These are phyloP conservation scores for Microsporum canis DNA, from an alignment of 2,329 filamentous ascomycete genomes.

Conservation along the genomic window DNA sequence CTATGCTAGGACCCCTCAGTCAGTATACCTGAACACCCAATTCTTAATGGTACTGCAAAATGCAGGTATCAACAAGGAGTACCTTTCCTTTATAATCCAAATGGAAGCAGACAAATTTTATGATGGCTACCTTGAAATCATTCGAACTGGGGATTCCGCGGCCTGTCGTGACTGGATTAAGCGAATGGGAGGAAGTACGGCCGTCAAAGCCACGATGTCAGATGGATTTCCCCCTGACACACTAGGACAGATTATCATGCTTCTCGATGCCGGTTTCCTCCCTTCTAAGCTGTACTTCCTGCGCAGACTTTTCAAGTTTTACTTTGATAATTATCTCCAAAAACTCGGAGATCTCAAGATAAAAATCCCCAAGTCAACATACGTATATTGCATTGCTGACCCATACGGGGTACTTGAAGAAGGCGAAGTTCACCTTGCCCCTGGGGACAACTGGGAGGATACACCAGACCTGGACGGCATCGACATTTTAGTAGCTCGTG, in stretches of 20 bases:
- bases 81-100: constrained; percentile 35
- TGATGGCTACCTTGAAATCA: constrained; percentile 28
- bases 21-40: constrained; percentile 41
- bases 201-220: constrained; percentile 12
- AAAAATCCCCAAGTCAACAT: constrained; percentile 41
- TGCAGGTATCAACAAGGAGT: constrained; percentile 35
- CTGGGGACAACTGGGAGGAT: constrained; percentile 38
- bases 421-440: constrained; percentile 45
- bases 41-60: constrained; percentile 47
- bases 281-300: constrained; percentile 34
- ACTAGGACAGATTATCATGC: constrained; percentile 26
- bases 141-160: constrained; percentile 23
- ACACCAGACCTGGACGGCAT: constrained; percentile 36
- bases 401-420: constrained; percentile 41
- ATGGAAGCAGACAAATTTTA: constrained; percentile 27
- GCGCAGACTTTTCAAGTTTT: constrained; percentile 28
- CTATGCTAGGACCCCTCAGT: constrained; percentile 34
- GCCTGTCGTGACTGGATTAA: constrained; percentile 23
- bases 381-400: constrained; percentile 47
- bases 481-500: constrained; percentile 45
- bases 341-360: constrained; percentile 40
- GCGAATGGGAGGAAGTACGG: background rate
- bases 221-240: constrained; percentile 29
- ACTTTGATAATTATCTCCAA: constrained; percentile 32
- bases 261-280: constrained; percentile 38